Evolutionary conservation across 768 basidiomycete species (phyloP), one percentile per base, ranked within the genome.

Genomic region (Boletus insuetus): DNA sequence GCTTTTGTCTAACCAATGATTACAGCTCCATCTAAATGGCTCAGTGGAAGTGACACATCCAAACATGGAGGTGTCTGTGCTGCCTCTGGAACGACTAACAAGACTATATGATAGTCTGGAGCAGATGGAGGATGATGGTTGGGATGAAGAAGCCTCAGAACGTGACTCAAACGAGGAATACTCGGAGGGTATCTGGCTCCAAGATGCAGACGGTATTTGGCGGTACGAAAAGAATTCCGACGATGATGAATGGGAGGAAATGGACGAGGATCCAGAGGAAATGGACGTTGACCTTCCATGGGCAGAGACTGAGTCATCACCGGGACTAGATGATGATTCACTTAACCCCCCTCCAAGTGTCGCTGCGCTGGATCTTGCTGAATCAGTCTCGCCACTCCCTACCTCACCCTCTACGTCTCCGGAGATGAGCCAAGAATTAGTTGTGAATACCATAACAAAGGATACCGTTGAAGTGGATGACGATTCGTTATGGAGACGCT

Each of bases 51-150:
- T 96, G 38, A 82, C 80, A 31, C 80, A 93, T 55, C 85, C 91
- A 14, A 82, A 85, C 61, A 77, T 75, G 46, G 67, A 72, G 13
- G 69, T 73, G 2, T 70, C 70, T 19, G 67, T 74, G 12, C 83
- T 89, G 52, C 82, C 86, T 4, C 66, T 94, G 49, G 77, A 85
- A 51, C 81, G 86, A 22, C 69, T 95, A 46, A 91, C 87, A 11
- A 80, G 85, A 58, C 72, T 97, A 38, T 86, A 89, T 58, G 93
- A 94, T 70, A 88, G 86, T 22, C 76, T 89, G 38, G 91, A 93
- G 50, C 89, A 89, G 65, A 77, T 90, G 9, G 87, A 90, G 57
- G 85, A 87, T 54, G 84, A 84, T 49, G 67, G 80, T 26, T 87
- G 84, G 82, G 75, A 74, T 29, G 72, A 74, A 31, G 71, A 72